A percentile compares a stretch with the other conserved stretches of the same genome.
Evolutionary conservation across 192 early-diverging fungal genomes (phyloP).

Genomic region (Coemansia sp.): DNA sequence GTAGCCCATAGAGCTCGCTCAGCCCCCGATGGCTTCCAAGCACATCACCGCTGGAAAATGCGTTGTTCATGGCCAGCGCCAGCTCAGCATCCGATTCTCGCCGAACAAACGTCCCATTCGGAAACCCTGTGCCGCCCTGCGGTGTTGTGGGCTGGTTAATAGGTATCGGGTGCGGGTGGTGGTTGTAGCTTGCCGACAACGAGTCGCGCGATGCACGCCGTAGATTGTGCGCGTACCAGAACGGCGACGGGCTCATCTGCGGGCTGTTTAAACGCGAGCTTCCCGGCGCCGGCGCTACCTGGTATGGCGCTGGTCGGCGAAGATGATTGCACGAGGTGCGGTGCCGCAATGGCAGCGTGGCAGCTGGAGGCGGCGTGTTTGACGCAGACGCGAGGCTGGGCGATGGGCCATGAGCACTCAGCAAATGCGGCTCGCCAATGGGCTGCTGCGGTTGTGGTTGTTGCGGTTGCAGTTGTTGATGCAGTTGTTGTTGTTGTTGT

Average conservation of each 20-base stretch:
- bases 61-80: slow-evolving; percentile 53
- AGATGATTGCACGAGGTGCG: slow-evolving; percentile 46
- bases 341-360: slow-evolving; percentile 39
- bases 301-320: slow-evolving; percentile 50
- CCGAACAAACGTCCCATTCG: slow-evolving; percentile 15
- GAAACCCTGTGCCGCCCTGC: not conserved
- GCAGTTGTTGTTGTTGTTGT: not conserved
- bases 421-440: not conserved
- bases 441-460: not conserved
- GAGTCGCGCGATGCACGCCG: slow-evolving; percentile 47
- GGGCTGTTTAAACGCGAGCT: slow-evolving; percentile 44
- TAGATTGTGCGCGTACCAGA: slow-evolving; percentile 33
- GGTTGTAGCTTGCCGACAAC: slow-evolving; percentile 15
- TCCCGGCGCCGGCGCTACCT: slow-evolving; percentile 24
- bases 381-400: slow-evolving; percentile 13
- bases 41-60: slow-evolving; percentile 46
- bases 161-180: not conserved
- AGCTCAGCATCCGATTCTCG: slow-evolving; percentile 54
- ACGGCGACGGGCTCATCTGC: slow-evolving; percentile 43
- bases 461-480: not conserved
- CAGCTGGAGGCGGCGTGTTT: slow-evolving; percentile 19
- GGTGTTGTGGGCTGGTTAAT: not conserved
- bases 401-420: not conserved
- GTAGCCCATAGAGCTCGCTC: slow-evolving; percentile 26
- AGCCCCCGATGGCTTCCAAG: slow-evolving; percentile 41